These are phyloP conservation scores for Zalerion maritima DNA, from an alignment of 495 filamentous ascomycete genomes.

Conservation along the genomic window DNA sequence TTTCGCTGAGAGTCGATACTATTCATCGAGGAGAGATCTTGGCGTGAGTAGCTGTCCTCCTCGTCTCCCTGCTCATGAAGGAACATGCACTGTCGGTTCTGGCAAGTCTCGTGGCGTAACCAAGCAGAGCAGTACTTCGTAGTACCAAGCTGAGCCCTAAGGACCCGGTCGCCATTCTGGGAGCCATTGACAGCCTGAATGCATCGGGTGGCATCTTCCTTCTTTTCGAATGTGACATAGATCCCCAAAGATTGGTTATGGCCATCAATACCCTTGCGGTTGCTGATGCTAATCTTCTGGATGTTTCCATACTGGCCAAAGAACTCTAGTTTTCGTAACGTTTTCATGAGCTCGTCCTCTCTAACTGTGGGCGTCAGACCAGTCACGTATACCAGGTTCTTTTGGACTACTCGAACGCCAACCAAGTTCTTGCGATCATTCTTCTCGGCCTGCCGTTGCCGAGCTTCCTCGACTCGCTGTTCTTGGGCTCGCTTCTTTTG, in stretches of 20 bases:
- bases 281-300: slow-evolving; percentile 96
- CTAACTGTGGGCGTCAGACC: slow-evolving; percentile 80
- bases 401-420: slow-evolving; percentile 89
- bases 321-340: slow-evolving; percentile 74
- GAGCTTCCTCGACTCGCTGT: slow-evolving; percentile 82
- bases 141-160: slow-evolving; percentile 90
- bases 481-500: slow-evolving; percentile 75
- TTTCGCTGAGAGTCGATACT: slow-evolving; percentile 66
- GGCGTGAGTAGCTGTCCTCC: slow-evolving; percentile 87
- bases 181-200: slow-evolving; percentile 88
- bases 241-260: slow-evolving; percentile 74
- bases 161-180: slow-evolving; percentile 69
- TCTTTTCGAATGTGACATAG: slow-evolving; percentile 87
- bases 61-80: slow-evolving; percentile 94
- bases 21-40: slow-evolving; percentile 94
- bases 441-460: slow-evolving; percentile 89
- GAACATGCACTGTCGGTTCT: slow-evolving; percentile 93
- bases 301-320: slow-evolving; percentile 99
- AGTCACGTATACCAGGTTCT: slow-evolving; percentile 97
- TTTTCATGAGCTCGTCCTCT: slow-evolving; percentile 80
- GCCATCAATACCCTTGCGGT: slow-evolving; percentile 61
- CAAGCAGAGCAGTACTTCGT: slow-evolving; percentile 99
- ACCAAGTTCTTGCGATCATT: slow-evolving; percentile 89
- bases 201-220: slow-evolving; percentile 74
- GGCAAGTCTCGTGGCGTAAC: slow-evolving; percentile 81